Conservation (phyloP, 75 land plant genomes). For the Cunninghamia lanceolata region DNA sequence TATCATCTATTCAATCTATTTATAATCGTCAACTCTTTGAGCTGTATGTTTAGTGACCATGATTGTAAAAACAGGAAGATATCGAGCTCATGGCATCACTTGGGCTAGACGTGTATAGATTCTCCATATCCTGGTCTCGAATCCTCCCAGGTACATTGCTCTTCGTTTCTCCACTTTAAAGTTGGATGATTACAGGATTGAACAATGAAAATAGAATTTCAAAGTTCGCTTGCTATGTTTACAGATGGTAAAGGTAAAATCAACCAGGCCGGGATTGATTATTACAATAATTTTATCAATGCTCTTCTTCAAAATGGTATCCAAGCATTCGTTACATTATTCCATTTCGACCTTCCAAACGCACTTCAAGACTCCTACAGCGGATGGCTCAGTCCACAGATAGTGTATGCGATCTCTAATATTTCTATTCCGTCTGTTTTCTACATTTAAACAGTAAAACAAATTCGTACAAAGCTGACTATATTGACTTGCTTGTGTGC, state of each 20-base stretch:
- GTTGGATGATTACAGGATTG: neutral
- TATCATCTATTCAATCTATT: neutral
- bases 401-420: constrained; percentile 30
- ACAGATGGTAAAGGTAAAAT: constrained; percentile 48
- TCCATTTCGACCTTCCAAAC: constrained; percentile 60
- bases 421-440: neutral
- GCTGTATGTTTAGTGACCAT: no score
- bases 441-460: no score
- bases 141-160: constrained; percentile 43
- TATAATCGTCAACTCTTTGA: neutral
- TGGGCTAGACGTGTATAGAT: constrained; percentile 51
- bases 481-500: neutral
- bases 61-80: constrained; percentile 35
- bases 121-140: constrained; percentile 66
- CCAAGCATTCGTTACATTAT: constrained; percentile 51
- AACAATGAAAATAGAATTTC: no score
- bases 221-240: neutral
- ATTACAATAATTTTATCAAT: constrained; percentile 45
- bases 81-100: constrained; percentile 44
- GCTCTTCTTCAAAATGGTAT: constrained; percentile 28
- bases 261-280: constrained; percentile 41
- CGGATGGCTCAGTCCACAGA: constrained; percentile 58
- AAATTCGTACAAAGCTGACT: no score
- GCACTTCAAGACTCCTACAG: constrained; percentile 51
- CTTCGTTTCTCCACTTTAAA: neutral